Conservation (phyloP, 805 yeast species). For the Saccharomycopsis fermentans region DNA sequence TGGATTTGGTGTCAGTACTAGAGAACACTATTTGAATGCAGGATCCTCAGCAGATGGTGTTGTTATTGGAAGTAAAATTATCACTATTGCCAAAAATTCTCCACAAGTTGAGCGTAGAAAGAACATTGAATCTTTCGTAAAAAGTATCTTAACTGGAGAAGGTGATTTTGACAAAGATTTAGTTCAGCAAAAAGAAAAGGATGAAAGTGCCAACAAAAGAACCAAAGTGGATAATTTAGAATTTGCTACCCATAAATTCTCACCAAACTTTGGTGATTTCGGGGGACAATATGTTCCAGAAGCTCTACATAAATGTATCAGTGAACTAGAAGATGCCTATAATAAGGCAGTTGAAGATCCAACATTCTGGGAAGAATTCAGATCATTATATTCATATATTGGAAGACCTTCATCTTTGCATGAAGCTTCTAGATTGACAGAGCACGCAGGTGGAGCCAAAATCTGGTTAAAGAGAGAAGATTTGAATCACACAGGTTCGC, state of each 20-base stretch:
- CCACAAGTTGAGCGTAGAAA: conserved; percentile 48
- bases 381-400: conserved; percentile 75
- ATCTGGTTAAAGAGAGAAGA: conserved; percentile 99
- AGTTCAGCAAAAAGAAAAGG: conserved; percentile 18
- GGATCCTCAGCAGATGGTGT: conserved; percentile 87
- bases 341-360: conserved; percentile 85
- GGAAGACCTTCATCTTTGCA: conserved; percentile 95
- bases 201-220: conserved; percentile 19
- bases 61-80: conserved; percentile 84
- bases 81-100: conserved; percentile 59
- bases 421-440: conserved; percentile 80
- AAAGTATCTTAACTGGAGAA: conserved; percentile 56
- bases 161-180: conserved; percentile 24
- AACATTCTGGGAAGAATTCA: conserved; percentile 86
- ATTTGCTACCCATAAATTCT: conserved; percentile 48
- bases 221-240: conserved; percentile 21
- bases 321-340: conserved; percentile 81
- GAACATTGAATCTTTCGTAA: conserved; percentile 57
- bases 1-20: conserved; percentile 93
- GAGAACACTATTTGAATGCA: conserved; percentile 78
- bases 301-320: conserved; percentile 81
- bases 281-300: conserved; percentile 99
- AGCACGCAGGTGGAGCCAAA: conserved; percentile 87
- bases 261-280: conserved; percentile 82
- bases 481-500: conserved; percentile 81